Percentiles rank a stretch among this genome's conserved stretches.
phyloP scores from a whole-genome alignment of 495 filamentous ascomycete genomes.

The Immersiella caudata region DNA sequence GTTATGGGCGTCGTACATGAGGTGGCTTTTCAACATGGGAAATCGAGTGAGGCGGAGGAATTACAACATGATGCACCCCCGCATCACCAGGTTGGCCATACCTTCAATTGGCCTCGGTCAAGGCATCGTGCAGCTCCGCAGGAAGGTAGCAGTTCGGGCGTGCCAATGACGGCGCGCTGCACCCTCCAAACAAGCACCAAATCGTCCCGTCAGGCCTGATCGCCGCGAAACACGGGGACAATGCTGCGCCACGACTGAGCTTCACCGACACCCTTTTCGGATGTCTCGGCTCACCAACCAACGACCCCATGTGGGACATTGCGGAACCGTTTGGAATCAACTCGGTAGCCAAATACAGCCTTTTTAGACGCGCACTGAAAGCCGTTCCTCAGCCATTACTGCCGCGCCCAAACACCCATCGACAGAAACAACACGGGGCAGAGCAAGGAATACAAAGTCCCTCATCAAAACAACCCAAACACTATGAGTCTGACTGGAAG shows the following conservation, averaged over 20 bases:
- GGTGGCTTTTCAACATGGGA: constrained; percentile 10
- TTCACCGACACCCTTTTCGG: background rate
- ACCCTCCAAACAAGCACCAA: background rate
- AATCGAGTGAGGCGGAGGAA: constrained; percentile 5
- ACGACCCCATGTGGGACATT: background rate
- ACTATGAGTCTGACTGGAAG: background rate
- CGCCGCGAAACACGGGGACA: background rate
- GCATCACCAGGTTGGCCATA: background rate
- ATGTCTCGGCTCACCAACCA: background rate
- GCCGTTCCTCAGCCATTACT: too few relatives aligned
- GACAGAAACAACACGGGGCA: too few relatives aligned
- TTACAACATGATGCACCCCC: background rate
- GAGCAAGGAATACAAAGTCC: too few relatives aligned
- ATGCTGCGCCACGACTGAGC: background rate
- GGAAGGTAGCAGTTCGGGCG: background rate
- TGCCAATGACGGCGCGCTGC: background rate
- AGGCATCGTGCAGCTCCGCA: background rate
- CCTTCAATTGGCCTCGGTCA: background rate
- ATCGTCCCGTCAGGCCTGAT: background rate
- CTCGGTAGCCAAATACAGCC: constrained; percentile 4
- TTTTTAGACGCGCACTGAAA: background rate
- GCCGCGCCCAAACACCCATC: too few relatives aligned
- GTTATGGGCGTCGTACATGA: background rate
- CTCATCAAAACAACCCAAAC: background rate
- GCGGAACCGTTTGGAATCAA: constrained; percentile 5